These are phyloP conservation scores for Calonectria naviculata DNA, from an alignment of 2,329 filamentous ascomycete species.

Conservation along the genomic window DNA sequence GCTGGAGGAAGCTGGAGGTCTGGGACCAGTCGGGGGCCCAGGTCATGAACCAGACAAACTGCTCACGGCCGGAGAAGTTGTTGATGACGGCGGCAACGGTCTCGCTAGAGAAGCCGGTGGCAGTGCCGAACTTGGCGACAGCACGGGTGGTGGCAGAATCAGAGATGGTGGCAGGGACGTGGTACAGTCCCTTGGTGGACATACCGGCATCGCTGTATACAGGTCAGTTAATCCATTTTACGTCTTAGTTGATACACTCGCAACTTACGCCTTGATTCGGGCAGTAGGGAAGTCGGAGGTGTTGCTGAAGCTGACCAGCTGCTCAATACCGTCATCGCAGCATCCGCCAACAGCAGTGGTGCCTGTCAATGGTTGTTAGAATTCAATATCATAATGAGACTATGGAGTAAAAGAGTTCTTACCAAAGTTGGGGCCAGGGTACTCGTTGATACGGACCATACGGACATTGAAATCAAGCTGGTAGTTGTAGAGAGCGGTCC, in stretches of 20 bases:
- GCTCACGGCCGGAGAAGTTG: conserved; percentile 26
- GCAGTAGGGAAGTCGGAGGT: conserved; percentile 26
- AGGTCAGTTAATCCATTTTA: not conserved
- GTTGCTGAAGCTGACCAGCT: conserved; percentile 27
- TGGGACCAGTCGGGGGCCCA: conserved; percentile 32
- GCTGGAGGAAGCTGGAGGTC: conserved; percentile 27
- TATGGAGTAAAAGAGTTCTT: not conserved
- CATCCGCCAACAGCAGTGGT: conserved; percentile 6
- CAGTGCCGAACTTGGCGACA: conserved; percentile 28
- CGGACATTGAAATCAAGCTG: conserved; percentile 23
- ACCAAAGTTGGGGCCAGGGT: conserved; percentile 27
- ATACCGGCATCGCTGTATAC: conserved; percentile 12
- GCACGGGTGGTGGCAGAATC: conserved; percentile 20
- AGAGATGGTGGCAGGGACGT: conserved; percentile 25
- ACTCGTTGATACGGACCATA: conserved; percentile 32
- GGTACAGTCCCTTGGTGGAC: conserved; percentile 28
- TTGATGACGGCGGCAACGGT: conserved; percentile 31
- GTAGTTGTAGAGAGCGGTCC: conserved; percentile 25
- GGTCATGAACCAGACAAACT: conserved; percentile 34
- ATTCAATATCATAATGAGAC: not conserved
- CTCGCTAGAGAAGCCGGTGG: conserved; percentile 17
- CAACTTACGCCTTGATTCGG: conserved; percentile 25
- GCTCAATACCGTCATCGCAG: conserved; percentile 12
- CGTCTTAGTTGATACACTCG: too few relatives aligned
- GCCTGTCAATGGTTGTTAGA: not conserved